Evolutionary conservation across 306 rosid species (phyloP), one percentile per base, ranked within the genome.

Genomic region (Quercus robur): DNA sequence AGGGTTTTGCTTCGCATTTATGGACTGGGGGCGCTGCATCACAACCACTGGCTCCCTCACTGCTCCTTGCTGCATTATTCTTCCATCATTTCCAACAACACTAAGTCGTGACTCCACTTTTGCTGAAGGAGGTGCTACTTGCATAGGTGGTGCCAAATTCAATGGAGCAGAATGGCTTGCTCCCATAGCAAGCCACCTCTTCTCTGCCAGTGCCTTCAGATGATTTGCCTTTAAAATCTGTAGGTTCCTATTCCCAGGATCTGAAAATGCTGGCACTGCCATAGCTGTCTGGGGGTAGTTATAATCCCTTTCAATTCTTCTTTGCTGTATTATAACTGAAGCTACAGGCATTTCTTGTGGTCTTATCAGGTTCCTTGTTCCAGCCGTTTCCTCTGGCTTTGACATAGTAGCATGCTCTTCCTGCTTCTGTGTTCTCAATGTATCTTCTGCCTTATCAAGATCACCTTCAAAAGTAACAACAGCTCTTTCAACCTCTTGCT

Each of bases 391-490:
- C 85, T 93, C 97, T 3, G 88, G 83, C 85, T 86, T 88, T 0
- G 81, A 71, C 28, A 74, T 81, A 59, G 83, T 81, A 17, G 81
- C 61, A 41, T 80, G 81, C 18, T 85, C 78, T 7, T 93, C 94
- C 55, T 81, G 88, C 89, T 93, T 93, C 76, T 78, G 83, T 26
- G 78, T 44, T 78, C 87, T 89, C 71, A 93, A 83, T 80, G 84
- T 75, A 46, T 70, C 87, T 46, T 86, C 90, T 21, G 91, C 92
- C 86, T 90, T 91, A 49, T 88, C 85, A 80, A 93, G 89, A 84
- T 93, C 97, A 77, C 98, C 98, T 81, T 93, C 98, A 85, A 85
- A 89, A 74, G 91, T 76, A 59, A 93, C 92, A 78, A 93, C 83
- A 28, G 85, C 87, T 86, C 97, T 90, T 79, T 93, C 98, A 73